Evolutionary conservation across 805 yeast species (phyloP), one percentile per base, ranked within the genome.

Genomic region (Saccharomycopsis sp.): DNA sequence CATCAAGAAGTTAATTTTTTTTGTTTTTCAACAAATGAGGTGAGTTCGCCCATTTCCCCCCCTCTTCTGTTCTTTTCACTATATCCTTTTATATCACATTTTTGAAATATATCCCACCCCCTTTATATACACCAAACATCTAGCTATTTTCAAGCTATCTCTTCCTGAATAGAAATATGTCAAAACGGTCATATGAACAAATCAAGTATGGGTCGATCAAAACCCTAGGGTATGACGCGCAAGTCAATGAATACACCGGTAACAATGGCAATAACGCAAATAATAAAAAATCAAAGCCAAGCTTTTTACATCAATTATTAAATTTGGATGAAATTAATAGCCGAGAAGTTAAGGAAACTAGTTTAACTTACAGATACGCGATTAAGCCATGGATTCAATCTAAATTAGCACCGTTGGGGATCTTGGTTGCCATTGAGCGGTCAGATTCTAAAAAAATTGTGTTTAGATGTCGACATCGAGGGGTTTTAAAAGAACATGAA

Each of bases 401-500:
- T 13, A 39, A 38, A 16, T 40, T 49, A 2, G 40, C 32, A 9
- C 52, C 50, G 14, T 44, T 49, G 19, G 52, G 52, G 19, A 46
- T 49, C 11, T 19, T 29, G 11, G 31, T 49, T 13, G 52, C 52
- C 19, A 59, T 61, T 50, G 64, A 60, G 42, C 54, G 64, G 50
- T 59, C 63, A 1, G 64, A 60, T 40, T 43, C 56, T 2, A 52
- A 59, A 16, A 59, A 60, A 42, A 56, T 59, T 16, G 61, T 61
- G 9, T 59, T 61, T 53, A 54, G 61, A 43, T 60, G 64, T 43
- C 47, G 52, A 14, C 41, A 46, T 23, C 40, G 22, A 7, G 21
- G 16, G 23, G 40, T 24, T 22, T 31, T 31, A 20, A 31, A 31
- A 20, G 35, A 31, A 20, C 35, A 31, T 20, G 35, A 31, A 20